Conservation (phyloP, 2,329 filamentous ascomycete species). For the Huntiella bhutanensis region DNA sequence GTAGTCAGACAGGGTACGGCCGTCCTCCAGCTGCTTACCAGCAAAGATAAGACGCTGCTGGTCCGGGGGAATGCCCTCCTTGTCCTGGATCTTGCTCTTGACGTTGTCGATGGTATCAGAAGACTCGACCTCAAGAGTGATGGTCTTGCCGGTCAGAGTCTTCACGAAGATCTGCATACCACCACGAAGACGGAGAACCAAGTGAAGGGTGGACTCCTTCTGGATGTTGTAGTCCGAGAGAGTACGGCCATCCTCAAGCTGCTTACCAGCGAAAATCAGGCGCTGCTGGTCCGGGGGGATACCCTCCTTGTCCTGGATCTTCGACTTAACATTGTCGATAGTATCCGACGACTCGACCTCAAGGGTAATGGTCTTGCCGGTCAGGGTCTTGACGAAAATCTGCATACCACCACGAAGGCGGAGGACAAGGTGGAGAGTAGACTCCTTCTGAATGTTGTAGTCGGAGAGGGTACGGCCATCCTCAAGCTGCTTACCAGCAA, state of each 20-base stretch:
- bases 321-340: constrained; percentile 90
- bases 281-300: constrained; percentile 94
- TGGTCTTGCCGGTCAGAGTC: constrained; percentile 81
- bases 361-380: constrained; percentile 85
- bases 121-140: constrained; percentile 77
- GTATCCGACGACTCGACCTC: constrained; percentile 81
- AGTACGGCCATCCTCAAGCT: constrained; percentile 85
- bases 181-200: constrained; percentile 74
- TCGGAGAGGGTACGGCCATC: constrained; percentile 80
- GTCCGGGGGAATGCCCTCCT: constrained; percentile 85
- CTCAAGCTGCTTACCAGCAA: constrained; percentile 83
- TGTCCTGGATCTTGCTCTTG: constrained; percentile 82
- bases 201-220: constrained; percentile 72
- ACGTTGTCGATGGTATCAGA: constrained; percentile 90
- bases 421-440: constrained; percentile 59
- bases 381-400: constrained; percentile 69
- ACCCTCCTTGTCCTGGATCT: constrained; percentile 96
- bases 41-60: constrained; percentile 89
- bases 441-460: constrained; percentile 72
- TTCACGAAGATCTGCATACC: constrained; percentile 84
- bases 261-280: constrained; percentile 89
- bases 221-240: constrained; percentile 81
- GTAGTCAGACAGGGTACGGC: constrained; percentile 80
- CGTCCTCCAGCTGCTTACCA: constrained; percentile 84
- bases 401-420: constrained; percentile 62